Evolutionary conservation across 257 asterid species (phyloP).

Genomic region (Petunia secreta): DNA sequence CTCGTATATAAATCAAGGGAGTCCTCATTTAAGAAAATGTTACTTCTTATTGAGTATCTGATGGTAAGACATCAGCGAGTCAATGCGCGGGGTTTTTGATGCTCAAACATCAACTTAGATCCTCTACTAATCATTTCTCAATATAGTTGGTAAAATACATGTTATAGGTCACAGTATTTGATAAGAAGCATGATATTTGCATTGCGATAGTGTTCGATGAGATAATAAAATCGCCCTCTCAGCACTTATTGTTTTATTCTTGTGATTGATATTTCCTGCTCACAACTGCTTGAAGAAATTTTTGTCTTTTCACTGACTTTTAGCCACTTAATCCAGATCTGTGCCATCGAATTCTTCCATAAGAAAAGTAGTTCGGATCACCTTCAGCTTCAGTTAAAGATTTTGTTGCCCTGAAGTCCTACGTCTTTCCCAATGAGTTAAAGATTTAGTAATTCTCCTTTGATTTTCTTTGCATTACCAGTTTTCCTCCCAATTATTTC

Average conservation of each 20-base stretch:
- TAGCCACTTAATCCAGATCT: not conserved
- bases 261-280: not conserved
- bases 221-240: not conserved
- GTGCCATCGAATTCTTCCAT: not conserved
- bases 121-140: not conserved
- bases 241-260: not conserved
- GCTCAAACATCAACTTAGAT: not conserved
- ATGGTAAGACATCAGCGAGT: not conserved
- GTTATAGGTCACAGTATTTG: not conserved
- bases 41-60: not conserved
- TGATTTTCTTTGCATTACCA: conserved; percentile 6
- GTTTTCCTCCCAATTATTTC: not conserved
- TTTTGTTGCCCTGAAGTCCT: not conserved
- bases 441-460: not conserved
- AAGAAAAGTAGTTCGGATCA: not conserved
- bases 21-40: not conserved
- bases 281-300: not conserved
- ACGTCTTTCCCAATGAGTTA: not conserved
- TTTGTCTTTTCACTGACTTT: not conserved
- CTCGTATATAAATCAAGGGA: not conserved
- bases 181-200: not conserved
- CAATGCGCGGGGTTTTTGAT: not conserved
- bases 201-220: not conserved
- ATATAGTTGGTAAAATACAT: not conserved
- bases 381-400: not conserved